phyloP scores from a whole-genome alignment of 352 stramenopile genomes.

The Hyphochytrium catenoides region DNA sequence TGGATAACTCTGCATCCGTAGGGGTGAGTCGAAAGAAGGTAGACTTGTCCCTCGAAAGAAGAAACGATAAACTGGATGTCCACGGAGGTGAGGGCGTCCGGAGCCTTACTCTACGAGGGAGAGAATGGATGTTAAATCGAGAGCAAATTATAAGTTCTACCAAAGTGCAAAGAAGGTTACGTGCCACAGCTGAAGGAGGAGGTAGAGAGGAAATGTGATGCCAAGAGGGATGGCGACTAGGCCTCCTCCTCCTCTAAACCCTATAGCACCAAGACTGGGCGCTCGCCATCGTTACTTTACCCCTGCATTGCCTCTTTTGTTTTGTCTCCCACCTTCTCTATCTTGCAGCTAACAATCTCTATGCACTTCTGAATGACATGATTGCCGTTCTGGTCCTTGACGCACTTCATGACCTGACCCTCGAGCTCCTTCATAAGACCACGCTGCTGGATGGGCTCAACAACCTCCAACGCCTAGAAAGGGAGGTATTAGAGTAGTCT shows the following conservation, averaged over 20 bases:
- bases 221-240: neutral
- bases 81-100: conserved; percentile 34
- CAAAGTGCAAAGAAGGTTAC: too few species aligned
- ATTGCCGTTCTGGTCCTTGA: conserved; percentile 94
- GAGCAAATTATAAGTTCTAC: too few species aligned
- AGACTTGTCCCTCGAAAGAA: conserved; percentile 74
- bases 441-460: conserved; percentile 36
- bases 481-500: too few species aligned
- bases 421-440: conserved; percentile 43
- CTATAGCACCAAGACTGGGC: neutral
- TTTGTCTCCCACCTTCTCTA: conserved; percentile 6
- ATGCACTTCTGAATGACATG: conserved; percentile 98
- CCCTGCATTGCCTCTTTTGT: conserved; percentile 6
- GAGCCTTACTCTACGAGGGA: too few species aligned
- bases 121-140: too few species aligned
- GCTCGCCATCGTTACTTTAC: neutral
- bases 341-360: conserved; percentile 22
- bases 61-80: conserved; percentile 94
- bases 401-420: conserved; percentile 66
- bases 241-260: conserved; percentile 5
- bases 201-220: neutral
- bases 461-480: conserved; percentile 35
- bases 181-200: too few species aligned
- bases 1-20: conserved; percentile 96
- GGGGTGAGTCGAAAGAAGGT: conserved; percentile 76